phyloP scores from a whole-genome alignment of 805 yeast genomes.

The Kazachstania psychrophila region DNA sequence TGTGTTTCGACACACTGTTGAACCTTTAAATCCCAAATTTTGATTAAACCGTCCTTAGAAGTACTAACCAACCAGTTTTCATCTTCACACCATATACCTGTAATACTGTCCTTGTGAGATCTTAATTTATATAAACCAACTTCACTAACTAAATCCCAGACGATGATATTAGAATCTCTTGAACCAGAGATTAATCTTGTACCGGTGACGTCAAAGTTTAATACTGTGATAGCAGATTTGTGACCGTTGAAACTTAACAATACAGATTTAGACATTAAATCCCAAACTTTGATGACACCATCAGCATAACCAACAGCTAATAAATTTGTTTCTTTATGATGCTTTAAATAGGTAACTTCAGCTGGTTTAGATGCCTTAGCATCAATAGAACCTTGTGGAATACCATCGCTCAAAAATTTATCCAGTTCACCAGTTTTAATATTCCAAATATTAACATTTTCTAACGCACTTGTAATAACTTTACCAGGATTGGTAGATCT shows the following conservation, averaged over 20 bases:
- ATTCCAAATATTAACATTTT: constrained; percentile 84
- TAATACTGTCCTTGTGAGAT: constrained; percentile 84
- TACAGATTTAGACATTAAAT: constrained; percentile 67
- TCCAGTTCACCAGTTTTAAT: constrained; percentile 76
- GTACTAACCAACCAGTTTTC: constrained; percentile 65
- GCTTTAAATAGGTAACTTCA: constrained; percentile 51
- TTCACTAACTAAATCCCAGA: constrained; percentile 95
- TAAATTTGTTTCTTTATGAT: constrained; percentile 53
- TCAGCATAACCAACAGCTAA: constrained; percentile 86
- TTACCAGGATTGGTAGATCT: constrained; percentile 50
- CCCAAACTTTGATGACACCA: constrained; percentile 90
- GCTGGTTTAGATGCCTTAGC: constrained; percentile 53
- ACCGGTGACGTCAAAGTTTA: constrained; percentile 71
- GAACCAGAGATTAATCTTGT: constrained; percentile 83
- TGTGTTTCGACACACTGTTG: constrained; percentile 92
- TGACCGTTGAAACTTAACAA: constrained; percentile 87
- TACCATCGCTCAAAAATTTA: constrained; percentile 46
- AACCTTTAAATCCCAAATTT: constrained; percentile 85
- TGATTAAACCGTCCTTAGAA: constrained; percentile 83
- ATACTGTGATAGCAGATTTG: constrained; percentile 59
- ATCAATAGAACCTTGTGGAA: constrained; percentile 63
- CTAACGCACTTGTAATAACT: constrained; percentile 73
- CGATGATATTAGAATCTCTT: constrained; percentile 68
- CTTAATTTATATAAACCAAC: constrained; percentile 76
- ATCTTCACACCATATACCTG: constrained; percentile 52